Conservation (phyloP, 495 filamentous ascomycete genomes). For the Lophium mytilinum region DNA sequence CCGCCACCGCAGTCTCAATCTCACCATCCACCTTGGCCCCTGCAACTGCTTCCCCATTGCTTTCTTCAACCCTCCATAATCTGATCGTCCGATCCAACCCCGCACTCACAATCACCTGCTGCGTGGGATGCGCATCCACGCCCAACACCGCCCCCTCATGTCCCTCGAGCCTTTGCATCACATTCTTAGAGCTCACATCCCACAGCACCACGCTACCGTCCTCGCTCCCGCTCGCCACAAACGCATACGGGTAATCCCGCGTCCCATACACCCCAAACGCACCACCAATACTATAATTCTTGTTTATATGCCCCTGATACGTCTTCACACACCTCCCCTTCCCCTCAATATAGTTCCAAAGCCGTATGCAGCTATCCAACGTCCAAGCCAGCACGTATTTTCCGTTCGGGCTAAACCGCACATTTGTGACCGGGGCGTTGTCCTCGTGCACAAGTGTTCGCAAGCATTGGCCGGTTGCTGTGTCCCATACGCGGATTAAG, state of each 20-base stretch:
- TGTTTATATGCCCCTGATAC: constrained; percentile 87
- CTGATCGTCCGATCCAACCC: constrained; percentile 57
- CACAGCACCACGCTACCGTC: constrained; percentile 78
- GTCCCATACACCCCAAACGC: constrained; percentile 60
- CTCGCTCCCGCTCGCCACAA: constrained; percentile 77
- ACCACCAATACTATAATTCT: constrained; percentile 72
- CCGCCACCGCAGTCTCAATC: too few species aligned
- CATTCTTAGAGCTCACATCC: constrained; percentile 78
- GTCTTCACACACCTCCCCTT: constrained; percentile 85
- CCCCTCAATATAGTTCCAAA: constrained; percentile 92
- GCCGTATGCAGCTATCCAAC: constrained; percentile 76
- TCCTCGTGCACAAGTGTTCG: constrained; percentile 93
- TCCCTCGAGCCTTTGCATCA: constrained; percentile 61
- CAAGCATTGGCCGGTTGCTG: constrained; percentile 88
- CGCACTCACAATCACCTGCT: constrained; percentile 39
- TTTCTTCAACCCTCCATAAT: constrained; percentile 46
- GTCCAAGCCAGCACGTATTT: constrained; percentile 87
- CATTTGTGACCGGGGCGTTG: constrained; percentile 82
- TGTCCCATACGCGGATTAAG: constrained; percentile 91
- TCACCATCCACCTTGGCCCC: neutral
- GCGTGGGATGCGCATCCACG: constrained; percentile 54
- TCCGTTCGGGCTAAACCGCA: constrained; percentile 89
- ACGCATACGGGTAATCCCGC: constrained; percentile 40
- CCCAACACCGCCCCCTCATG: constrained; percentile 80
- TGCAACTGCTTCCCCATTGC: constrained; percentile 4